Evolutionary conservation across 257 asterid species (phyloP), one percentile per base, ranked within the genome.

Genomic region (Jacaranda mimosifolia): DNA sequence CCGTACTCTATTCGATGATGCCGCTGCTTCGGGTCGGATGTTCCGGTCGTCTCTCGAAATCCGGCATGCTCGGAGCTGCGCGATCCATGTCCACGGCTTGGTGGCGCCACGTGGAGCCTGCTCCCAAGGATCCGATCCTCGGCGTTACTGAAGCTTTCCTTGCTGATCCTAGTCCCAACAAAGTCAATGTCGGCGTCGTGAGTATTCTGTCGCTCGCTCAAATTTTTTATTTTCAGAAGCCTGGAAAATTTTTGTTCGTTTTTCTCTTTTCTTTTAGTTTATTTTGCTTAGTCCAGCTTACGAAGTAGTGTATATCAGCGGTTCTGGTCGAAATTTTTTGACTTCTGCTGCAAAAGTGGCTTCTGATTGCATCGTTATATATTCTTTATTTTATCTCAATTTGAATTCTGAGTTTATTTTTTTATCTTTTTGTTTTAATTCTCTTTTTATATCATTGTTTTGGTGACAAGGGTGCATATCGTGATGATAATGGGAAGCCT

Each of bases 161-260:
- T 32, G 96, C 99, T 57, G 99, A 96, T 90, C 88, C 94, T 69
- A 75, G 82, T 53, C 97, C 98, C 0, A 45, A 64, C 40, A 96
- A 96, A 93, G 97, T 96, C 86, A 96, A 96, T 70, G 99, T 96
- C 57, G 99, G 99, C 82, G 99, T 96, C 18, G 99, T 95, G 77
- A 86, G 99, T 89, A 60, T 49, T 66, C 15, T 14, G 1, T 12
- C 38, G 1, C 65, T 55, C 69, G 65, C 67, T 32, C 36, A 8
- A n/a, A 21, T 17, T 6, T 39, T 48, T n/a, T 4, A 10, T 40
- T 19, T 57, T 63, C 36, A 5, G 71, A 13, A 3, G 46, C 55
- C 53, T 53, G 9, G 7, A n/a, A n/a, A n/a, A n/a, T n/a, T 43
- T 75, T 21, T 9, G 49, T 36, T 72, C 53, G 26, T 63, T 5